Percentiles rank a stretch among this genome's conserved stretches.
Evolutionary conservation across 371 early-diverging fungal species (phyloP).

Genomic region (Zopfochytrium polystomum): DNA sequence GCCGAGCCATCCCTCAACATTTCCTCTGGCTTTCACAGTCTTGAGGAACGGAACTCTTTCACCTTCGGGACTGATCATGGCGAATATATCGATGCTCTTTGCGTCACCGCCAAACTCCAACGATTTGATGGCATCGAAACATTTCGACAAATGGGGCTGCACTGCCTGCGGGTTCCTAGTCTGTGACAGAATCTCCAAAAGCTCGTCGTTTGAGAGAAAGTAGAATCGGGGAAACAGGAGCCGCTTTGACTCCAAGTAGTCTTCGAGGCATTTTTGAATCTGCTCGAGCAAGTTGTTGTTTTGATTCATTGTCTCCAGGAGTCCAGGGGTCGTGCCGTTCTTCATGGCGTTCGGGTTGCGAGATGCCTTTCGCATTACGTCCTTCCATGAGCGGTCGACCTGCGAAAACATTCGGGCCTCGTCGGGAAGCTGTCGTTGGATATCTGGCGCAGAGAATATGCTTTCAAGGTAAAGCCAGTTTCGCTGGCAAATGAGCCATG

Average conservation of each 20-base stretch:
- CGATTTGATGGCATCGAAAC: constrained; percentile 40
- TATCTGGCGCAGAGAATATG: constrained; percentile 58
- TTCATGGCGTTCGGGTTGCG: constrained; percentile 44
- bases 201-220: constrained; percentile 48
- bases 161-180: constrained; percentile 33
- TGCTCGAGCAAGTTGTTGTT: constrained; percentile 40
- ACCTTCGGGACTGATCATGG: constrained; percentile 46
- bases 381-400: constrained; percentile 41
- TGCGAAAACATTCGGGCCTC: constrained; percentile 35
- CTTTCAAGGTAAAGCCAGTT: constrained; percentile 57
- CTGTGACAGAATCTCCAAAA: constrained; percentile 41
- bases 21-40: constrained; percentile 47
- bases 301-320: constrained; percentile 30
- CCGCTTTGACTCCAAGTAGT: constrained; percentile 42
- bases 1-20: constrained; percentile 48
- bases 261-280: constrained; percentile 48
- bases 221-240: constrained; percentile 45
- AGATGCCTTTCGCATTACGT: constrained; percentile 38
- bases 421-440: constrained; percentile 53
- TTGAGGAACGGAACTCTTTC: constrained; percentile 42
- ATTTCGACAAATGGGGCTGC: constrained; percentile 33
- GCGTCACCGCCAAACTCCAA: constrained; percentile 42
- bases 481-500: constrained; percentile 53
- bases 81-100: constrained; percentile 45
- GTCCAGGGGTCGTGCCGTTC: constrained; percentile 50